These are phyloP conservation scores for Lecanicillium sp. DNA, from an alignment of 2,329 filamentous ascomycete genomes.

Conservation along the genomic window DNA sequence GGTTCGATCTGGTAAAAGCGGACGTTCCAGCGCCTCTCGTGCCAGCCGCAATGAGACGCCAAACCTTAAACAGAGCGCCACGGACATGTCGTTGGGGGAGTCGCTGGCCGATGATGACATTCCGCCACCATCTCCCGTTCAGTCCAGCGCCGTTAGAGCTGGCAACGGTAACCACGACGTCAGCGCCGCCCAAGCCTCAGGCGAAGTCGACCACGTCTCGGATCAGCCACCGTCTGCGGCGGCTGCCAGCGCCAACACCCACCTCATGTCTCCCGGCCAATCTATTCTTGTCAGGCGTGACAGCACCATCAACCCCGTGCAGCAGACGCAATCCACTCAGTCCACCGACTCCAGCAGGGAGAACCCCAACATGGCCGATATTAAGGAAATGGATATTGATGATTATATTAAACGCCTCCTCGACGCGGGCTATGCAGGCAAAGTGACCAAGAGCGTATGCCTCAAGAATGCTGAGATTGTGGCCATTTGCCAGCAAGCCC, in stretches of 20 bases:
- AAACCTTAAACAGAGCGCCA: conserved; percentile 30
- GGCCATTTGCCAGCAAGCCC: conserved; percentile 81
- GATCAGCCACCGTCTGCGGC: conserved; percentile 73
- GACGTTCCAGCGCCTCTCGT: conserved; percentile 39
- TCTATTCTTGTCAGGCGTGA: conserved; percentile 84
- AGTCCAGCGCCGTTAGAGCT: conserved; percentile 61
- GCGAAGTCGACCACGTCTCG: conserved; percentile 91
- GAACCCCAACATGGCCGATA: conserved; percentile 74
- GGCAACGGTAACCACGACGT: conserved; percentile 66
- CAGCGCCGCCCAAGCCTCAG: conserved; percentile 70
- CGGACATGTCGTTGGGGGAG: conserved; percentile 31
- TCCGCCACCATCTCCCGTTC: conserved; percentile 79
- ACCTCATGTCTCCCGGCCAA: conserved; percentile 66
- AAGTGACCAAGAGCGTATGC: conserved; percentile 95
- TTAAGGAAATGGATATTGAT: conserved; percentile 90
- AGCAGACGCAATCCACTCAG: conserved; percentile 36
- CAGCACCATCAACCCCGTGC: conserved; percentile 59
- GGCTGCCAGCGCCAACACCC: conserved; percentile 45
- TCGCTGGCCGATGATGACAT: conserved; percentile 43
- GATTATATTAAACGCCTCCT: conserved; percentile 94
- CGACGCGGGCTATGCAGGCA: conserved; percentile 91
- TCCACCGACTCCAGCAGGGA: conserved; percentile 28
- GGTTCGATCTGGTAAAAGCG: conserved; percentile 62
- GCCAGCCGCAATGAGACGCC: conserved; percentile 36
- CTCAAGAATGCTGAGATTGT: conserved; percentile 96